Conservation (phyloP, 306 rosid genomes). For the Carpinus viminea region DNA sequence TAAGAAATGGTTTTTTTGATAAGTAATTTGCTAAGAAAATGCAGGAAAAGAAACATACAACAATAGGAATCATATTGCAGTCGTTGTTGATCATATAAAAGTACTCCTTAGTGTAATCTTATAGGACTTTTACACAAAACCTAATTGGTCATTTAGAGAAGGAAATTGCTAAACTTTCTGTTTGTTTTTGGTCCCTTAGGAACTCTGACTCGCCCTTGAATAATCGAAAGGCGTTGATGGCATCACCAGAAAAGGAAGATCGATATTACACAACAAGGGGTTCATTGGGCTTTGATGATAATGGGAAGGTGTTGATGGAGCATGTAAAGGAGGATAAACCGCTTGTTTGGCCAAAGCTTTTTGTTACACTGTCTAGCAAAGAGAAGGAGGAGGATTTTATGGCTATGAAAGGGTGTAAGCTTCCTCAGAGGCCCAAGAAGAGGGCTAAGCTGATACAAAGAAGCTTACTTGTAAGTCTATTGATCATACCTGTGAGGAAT, state of each 20-base stretch:
- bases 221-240: slow-evolving; percentile 24
- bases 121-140: neutral
- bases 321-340: slow-evolving; percentile 34
- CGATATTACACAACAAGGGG: slow-evolving; percentile 60
- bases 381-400: slow-evolving; percentile 67
- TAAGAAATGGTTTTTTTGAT: neutral
- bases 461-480: slow-evolving; percentile 46
- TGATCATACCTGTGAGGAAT: neutral
- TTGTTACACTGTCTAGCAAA: slow-evolving; percentile 52
- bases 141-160: slow-evolving; percentile 2
- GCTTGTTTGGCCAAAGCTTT: slow-evolving; percentile 54
- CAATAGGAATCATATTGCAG: neutral
- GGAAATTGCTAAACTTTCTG: neutral
- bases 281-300: slow-evolving; percentile 54
- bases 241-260: slow-evolving; percentile 58
- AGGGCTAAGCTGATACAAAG: slow-evolving; percentile 52
- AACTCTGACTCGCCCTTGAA: slow-evolving; percentile 27
- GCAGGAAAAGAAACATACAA: neutral
- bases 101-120: neutral
- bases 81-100: neutral
- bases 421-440: slow-evolving; percentile 63
- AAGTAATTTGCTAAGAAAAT: slow-evolving; percentile 2
- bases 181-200: slow-evolving; percentile 27
- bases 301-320: slow-evolving; percentile 40
- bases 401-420: slow-evolving; percentile 71